Evolutionary conservation across 2,329 filamentous ascomycete species (phyloP), one percentile per base, ranked within the genome.

Genomic region (Gliomastix tumulicola): DNA sequence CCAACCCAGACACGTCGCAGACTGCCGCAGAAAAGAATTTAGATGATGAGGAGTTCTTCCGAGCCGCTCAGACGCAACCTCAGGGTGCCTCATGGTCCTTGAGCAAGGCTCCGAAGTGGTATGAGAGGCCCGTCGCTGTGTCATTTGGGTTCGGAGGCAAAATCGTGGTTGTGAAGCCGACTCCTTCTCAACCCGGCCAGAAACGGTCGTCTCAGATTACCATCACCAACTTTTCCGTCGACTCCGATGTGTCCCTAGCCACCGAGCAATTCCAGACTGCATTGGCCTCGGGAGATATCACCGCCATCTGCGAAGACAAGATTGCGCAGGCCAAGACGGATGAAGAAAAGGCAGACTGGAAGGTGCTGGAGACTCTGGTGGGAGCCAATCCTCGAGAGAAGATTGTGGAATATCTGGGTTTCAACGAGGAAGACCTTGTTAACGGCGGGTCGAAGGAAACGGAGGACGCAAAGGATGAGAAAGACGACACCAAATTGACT

Each of bases 121-220:
- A 92, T 30, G 82, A 94, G 60, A 76, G 84, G 37, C 89, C 90
- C 3, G 76, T 82, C 30, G 87, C 88, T 50, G 90, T 83, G 13
- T 86, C 88, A 0, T 98, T 98, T 62, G 92, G 88, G 1, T 98
- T 97, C 56, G 92, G 92, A 37, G 92, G 94, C 36, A 94, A 95
- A 57, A 70, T 98, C 17, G 79, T 97, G 13, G 76, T 80, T 39
- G 81, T 96, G 61, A 74, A 75, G 44, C 66, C 77, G 40, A 68
- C 70, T 30, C 58, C 76, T 33, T 54, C 68, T 2, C 72, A 77
- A 33, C 59, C 80, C 22, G 81, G 78, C 5, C 82, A 87, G 44
- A 74, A 73, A 27, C 63, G 72, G 23, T 71, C 75, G 3, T 96
- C 90, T 8, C 88, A 84, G 55, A 71, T 98, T 33, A 74, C 77